Base-by-base conservation (phyloP, 371 early-diverging fungal species). In the Mortierella sp. region DNA sequence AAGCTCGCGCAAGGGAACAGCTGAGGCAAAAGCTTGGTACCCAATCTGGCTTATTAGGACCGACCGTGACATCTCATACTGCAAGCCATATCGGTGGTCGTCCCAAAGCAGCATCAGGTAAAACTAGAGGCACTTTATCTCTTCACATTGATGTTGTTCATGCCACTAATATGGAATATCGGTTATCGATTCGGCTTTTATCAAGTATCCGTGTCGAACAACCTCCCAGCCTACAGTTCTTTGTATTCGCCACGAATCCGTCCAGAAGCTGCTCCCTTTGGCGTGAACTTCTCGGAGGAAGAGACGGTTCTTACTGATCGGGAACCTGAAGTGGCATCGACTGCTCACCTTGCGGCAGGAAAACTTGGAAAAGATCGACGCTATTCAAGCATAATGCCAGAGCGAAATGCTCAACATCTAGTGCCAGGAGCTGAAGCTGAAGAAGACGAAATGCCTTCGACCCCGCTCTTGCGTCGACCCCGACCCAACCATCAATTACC, bases 51-150 rank as follows among this genome's bases (percentile, higher is more conserved):
- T n/a, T n/a, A n/a, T n/a, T n/a, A n/a, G n/a, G n/a, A n/a, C n/a
- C n/a, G n/a, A n/a, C n/a, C n/a, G n/a, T n/a, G n/a, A n/a, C n/a
- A n/a, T n/a, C 28, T 19, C 65, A 52, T 2, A 16, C 58, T 25
- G 46, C 58, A 10, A 31, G 40, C 39, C 61, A 45, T 55, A 22
- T 60, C 29, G 13, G 39, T 27, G 67, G 67, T 37, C 68, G 61
- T 21, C 57, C 68, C 1, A 67, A 61, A 27, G 56, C 68, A 46
- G n/a, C 57, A 7, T 56, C 68, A 44, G 61, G 68, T 67, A 67
- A n/a, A n/a, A n/a, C n/a, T n/a, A n/a, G n/a, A n/a, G n/a, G n/a
- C 49, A 31, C 49, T 21, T 3, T 14, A 24, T 21, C 31, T 43
- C 37, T 29, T 19, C 24, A 19, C 27, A 3, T 41, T 29, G 14